Conservation (phyloP, 495 filamentous ascomycete species). For the Hapsidospora chrysogenum region DNA sequence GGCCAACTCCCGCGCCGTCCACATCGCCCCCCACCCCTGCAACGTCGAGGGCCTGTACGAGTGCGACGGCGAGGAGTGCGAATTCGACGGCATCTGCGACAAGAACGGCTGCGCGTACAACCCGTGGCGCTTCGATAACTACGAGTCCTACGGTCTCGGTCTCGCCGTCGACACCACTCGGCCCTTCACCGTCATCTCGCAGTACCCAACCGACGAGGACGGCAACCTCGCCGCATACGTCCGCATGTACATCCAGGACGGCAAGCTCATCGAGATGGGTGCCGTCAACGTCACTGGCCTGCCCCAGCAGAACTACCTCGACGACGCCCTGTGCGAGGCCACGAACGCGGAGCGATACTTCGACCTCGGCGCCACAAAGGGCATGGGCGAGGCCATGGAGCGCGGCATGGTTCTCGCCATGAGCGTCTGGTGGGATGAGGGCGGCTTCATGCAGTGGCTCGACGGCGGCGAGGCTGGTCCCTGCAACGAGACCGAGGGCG, state of each 20-base stretch:
- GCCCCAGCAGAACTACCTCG: constrained; percentile 32
- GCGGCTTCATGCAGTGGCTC: constrained; percentile 47
- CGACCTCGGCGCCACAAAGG: constrained; percentile 35
- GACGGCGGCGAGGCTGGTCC: constrained; percentile 38
- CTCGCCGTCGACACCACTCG: constrained; percentile 39
- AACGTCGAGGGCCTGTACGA: constrained; percentile 21
- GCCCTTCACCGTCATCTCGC: constrained; percentile 48
- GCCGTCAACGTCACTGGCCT: constrained; percentile 26
- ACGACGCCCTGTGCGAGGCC: constrained; percentile 37
- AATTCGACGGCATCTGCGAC: constrained; percentile 36
- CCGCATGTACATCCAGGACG: constrained; percentile 44
- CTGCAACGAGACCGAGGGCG: constrained; percentile 35
- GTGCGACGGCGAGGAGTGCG: constrained; percentile 27
- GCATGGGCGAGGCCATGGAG: constrained; percentile 39
- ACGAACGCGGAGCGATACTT: constrained; percentile 35
- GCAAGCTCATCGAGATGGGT: constrained; percentile 29
- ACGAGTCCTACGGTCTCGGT: constrained; percentile 37
- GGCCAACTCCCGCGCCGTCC: constrained; percentile 36
- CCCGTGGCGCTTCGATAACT: constrained; percentile 36
- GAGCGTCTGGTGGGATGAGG: constrained; percentile 44
- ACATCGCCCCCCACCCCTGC: constrained; percentile 36
- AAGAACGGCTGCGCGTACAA: constrained; percentile 45
- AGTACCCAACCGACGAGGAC: constrained; percentile 39
- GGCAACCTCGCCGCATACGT: constrained; percentile 38
- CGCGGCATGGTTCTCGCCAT: constrained; percentile 52